Percentiles rank a stretch among this genome's conserved stretches.
Conservation (phyloP, 2,329 filamentous ascomycete species). For the Microdochium paspali region DNA sequence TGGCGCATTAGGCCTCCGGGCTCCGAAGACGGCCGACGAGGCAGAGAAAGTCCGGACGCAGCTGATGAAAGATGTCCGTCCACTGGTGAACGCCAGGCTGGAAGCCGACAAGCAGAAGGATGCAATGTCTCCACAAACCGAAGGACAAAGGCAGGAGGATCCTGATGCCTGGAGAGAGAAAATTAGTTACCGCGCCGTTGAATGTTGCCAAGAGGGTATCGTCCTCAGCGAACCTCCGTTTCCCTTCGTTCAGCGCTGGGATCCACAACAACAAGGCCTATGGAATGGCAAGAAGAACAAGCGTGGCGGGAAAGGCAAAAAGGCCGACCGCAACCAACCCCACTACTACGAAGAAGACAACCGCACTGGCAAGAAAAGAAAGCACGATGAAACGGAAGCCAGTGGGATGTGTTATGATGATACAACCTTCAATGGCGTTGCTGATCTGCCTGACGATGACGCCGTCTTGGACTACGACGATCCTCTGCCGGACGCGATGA, state of each 20-base stretch:
- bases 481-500: slow-evolving; percentile 20
- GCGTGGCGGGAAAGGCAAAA: slow-evolving; percentile 38
- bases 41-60: slow-evolving; percentile 52
- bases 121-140: slow-evolving; percentile 2
- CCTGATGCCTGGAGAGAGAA: slow-evolving; percentile 63
- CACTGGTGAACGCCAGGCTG: slow-evolving; percentile 25
- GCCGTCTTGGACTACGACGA: slow-evolving; percentile 32
- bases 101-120: slow-evolving; percentile 7
- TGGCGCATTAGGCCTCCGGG: slow-evolving; percentile 59
- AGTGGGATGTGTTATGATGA: slow-evolving; percentile 30
- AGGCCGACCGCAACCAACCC: slow-evolving; percentile 28
- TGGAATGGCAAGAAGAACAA: slow-evolving; percentile 28
- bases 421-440: slow-evolving; percentile 9
- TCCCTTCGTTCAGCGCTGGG: slow-evolving; percentile 85
- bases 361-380: slow-evolving; percentile 36
- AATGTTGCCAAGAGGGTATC: slow-evolving; percentile 67
- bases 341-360: slow-evolving; percentile 29
- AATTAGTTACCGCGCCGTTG: slow-evolving; percentile 69
- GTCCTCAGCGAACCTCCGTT: slow-evolving; percentile 71
- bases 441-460: slow-evolving; percentile 14
- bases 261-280: slow-evolving; percentile 54
- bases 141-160: slow-evolving; percentile 28
- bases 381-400: slow-evolving; percentile 30
- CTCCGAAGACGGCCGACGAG: slow-evolving; percentile 59
- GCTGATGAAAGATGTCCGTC: slow-evolving; percentile 44